A percentile compares a stretch with the other conserved stretches of the same genome.
Conservation (phyloP, 208 protist genomes). For the Strigomonas culicis region DNA sequence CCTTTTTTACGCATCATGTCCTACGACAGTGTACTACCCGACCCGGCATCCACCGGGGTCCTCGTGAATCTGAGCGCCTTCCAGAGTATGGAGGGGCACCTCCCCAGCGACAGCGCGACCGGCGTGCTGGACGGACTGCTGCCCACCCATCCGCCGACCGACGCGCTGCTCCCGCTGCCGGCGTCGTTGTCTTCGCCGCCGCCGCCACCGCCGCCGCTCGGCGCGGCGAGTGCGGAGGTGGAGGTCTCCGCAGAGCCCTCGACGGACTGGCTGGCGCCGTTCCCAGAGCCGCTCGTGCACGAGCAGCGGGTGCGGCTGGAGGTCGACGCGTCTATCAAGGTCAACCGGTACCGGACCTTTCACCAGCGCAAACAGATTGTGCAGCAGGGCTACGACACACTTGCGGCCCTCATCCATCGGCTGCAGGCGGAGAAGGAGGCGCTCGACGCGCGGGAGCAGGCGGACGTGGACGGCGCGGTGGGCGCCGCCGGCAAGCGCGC, state of each 20-base stretch:
- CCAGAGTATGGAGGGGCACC: too few relatives aligned
- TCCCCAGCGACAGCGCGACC: too few relatives aligned
- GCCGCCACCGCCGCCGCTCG: conserved; percentile 12
- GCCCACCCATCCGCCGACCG: too few relatives aligned
- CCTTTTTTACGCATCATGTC: too few relatives aligned
- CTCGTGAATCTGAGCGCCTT: too few relatives aligned
- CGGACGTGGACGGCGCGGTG: background rate
- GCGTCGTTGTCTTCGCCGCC: conserved; percentile 3
- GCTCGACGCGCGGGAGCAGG: conserved; percentile 3
- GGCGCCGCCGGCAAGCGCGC: background rate
- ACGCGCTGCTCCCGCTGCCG: too few relatives aligned
- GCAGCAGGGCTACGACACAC: conserved; percentile 23
- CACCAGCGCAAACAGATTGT: conserved; percentile 39
- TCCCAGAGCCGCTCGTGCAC: conserved; percentile 61
- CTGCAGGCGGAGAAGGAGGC: background rate
- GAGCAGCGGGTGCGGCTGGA: conserved; percentile 42
- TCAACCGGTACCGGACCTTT: conserved; percentile 43
- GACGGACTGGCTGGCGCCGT: conserved; percentile 57
- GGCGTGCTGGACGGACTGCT: too few relatives aligned
- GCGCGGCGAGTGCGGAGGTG: too few relatives aligned
- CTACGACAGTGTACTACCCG: too few relatives aligned
- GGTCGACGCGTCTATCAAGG: conserved; percentile 28
- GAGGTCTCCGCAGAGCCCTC: too few relatives aligned
- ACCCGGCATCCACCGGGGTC: too few relatives aligned
- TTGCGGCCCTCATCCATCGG: conserved; percentile 22